Conservation (phyloP, 192 early-diverging fungal species). For the Coemansia sp. region DNA sequence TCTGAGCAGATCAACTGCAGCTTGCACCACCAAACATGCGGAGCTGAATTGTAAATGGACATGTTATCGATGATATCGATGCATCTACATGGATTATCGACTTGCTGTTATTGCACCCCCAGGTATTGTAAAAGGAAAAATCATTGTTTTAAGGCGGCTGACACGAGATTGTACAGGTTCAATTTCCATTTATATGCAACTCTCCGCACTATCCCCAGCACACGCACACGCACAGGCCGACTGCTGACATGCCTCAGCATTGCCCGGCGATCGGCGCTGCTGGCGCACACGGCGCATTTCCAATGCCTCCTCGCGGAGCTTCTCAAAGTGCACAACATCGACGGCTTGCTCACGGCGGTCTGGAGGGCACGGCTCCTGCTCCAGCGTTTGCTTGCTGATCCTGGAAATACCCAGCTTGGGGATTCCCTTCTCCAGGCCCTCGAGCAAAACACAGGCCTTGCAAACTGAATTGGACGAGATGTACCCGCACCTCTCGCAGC, state of each 20-base stretch:
- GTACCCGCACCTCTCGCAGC: constrained; percentile 90
- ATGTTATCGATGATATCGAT: no score
- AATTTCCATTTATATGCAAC: not conserved
- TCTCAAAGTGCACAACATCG: constrained; percentile 42
- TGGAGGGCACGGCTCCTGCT: not conserved
- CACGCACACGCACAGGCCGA: constrained; percentile 3
- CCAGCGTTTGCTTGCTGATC: constrained; percentile 4
- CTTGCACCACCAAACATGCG: no score
- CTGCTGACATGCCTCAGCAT: not conserved
- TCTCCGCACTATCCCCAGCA: not conserved
- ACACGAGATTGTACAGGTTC: not conserved
- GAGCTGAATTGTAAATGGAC: no score
- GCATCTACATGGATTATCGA: no score
- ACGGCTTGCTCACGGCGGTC: constrained; percentile 4
- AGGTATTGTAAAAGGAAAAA: not conserved
- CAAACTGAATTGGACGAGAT: constrained; percentile 89
- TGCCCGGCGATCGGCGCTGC: no score
- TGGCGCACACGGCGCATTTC: constrained; percentile 19
- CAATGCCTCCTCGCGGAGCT: constrained; percentile 30
- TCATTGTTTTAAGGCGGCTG: not conserved
- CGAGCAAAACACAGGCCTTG: constrained; percentile 91
- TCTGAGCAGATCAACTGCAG: no score
- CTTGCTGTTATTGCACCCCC: not conserved
- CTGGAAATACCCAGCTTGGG: constrained; percentile 63
- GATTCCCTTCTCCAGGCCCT: constrained; percentile 86